Evolutionary conservation across 179 eudicot genomes (phyloP), one percentile per base, ranked within the genome.

Genomic region (Beta lomatogona): DNA sequence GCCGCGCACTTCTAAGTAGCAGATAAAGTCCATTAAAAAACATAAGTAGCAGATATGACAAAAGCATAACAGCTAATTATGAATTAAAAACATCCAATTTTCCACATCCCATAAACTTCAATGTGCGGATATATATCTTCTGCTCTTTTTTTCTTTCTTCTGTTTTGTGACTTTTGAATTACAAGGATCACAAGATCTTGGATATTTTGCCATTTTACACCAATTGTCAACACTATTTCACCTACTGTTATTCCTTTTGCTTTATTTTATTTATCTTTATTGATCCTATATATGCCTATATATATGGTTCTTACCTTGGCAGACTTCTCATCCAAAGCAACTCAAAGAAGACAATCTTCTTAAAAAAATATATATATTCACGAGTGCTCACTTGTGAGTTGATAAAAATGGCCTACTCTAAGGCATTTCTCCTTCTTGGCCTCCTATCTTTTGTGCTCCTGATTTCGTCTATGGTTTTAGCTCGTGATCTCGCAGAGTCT

Each of bases 391-490:
- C 71, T 41, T 18, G 48, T 68, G 72, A 68, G 22, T 48, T 71
- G 12, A 9, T 5, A 25, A 60, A 73, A 28, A 80, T 80, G 83
- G 64, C 71, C 63, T 73, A 52, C 54, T 73, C 83, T 7, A 80
- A 68, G 83, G 83, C 83, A 18, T 55, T 65, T 75, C 44, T 75
- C 4, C 25, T 81, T n/a, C 79, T 81, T 80, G 73, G 73, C 18
- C 71, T 72, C 54, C 63, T 80, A 19, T 72, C 64, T 60, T 28
- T 74, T 65, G 74, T 48, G 1, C 55, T 81, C 67, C 9, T 81
- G 3, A 11, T 74, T 36, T 66, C 55, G 46, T 73, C 65, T 50
- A 6, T 55, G 3, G 79, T 74, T 10, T 81, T 67, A 6, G 66
- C 83, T 75, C 79, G 79, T 36, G 19, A 74, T 6, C 82, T 79